A percentile compares a stretch with the other conserved stretches of the same genome.
Conservation (phyloP, 2,329 filamentous ascomycete genomes). For the Grosmannia serpens region DNA sequence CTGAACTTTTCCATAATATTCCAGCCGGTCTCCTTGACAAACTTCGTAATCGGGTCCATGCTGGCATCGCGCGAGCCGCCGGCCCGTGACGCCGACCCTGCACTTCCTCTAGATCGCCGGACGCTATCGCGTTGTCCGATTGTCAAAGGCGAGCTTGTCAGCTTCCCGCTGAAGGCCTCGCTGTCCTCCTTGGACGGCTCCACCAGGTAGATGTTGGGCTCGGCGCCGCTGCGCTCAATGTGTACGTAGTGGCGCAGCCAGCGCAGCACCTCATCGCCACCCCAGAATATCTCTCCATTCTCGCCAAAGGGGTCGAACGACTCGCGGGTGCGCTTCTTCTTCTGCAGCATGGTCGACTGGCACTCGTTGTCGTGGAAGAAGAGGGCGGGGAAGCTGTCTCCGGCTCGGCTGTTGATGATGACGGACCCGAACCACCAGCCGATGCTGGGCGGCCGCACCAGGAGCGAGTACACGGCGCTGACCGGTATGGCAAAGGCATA, state of each 20-base stretch:
- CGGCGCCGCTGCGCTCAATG: constrained; percentile 73
- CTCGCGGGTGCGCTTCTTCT: constrained; percentile 73
- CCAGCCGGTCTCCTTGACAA: constrained; percentile 91
- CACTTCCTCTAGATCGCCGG: neutral
- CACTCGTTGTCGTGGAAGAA: constrained; percentile 99
- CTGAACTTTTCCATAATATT: constrained; percentile 94
- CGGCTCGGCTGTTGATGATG: constrained; percentile 81
- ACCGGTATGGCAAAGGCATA: constrained; percentile 91
- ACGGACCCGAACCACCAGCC: constrained; percentile 99
- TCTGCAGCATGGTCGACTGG: constrained; percentile 86
- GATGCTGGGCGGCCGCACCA: constrained; percentile 81
- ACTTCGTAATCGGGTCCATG: constrained; percentile 90
- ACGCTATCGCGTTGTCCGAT: constrained; percentile 29
- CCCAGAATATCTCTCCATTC: constrained; percentile 86
- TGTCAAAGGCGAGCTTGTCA: constrained; percentile 31
- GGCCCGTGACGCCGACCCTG: constrained; percentile 2
- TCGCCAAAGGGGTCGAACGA: constrained; percentile 86
- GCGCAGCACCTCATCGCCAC: constrained; percentile 83
- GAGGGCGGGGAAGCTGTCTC: constrained; percentile 86
- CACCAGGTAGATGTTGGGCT: constrained; percentile 83
- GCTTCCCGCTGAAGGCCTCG: constrained; percentile 61
- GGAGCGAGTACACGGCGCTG: constrained; percentile 78
- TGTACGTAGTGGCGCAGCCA: constrained; percentile 80
- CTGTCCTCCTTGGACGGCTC: constrained; percentile 74
- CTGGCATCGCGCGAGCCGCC: constrained; percentile 46